phyloP scores from a whole-genome alignment of 345 rosid genomes.

The Garcia nutans region DNA sequence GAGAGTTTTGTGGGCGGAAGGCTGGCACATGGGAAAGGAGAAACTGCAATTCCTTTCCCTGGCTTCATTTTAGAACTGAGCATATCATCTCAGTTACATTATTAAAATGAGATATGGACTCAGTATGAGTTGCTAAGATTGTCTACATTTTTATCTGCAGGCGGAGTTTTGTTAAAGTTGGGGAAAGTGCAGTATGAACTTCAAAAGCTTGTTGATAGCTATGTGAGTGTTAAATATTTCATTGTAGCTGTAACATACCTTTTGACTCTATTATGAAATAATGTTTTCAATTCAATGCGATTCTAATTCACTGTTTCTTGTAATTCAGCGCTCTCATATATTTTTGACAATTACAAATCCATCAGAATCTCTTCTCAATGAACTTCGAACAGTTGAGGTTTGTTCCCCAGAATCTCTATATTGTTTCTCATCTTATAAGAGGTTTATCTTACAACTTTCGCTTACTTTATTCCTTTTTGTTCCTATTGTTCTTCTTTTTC shows the following conservation, averaged over 20 bases:
- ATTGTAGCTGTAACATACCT: constrained; percentile 6
- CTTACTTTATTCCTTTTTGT: not conserved
- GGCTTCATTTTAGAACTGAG: constrained; percentile 4
- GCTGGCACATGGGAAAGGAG: too few relatives aligned
- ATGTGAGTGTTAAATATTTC: constrained; percentile 58
- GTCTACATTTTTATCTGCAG: constrained; percentile 43
- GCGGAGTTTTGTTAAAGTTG: constrained; percentile 63
- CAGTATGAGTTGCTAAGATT: not conserved
- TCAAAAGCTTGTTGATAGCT: constrained; percentile 77
- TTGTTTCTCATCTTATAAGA: constrained; percentile 7
- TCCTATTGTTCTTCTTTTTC: not conserved
- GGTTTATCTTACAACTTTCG: not conserved
- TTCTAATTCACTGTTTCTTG: constrained; percentile 17
- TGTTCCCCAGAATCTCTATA: constrained; percentile 29
- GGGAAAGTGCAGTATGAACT: constrained; percentile 86
- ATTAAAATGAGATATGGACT: not conserved
- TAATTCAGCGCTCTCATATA: constrained; percentile 78
- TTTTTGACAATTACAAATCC: constrained; percentile 78
- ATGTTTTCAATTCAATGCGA: not conserved
- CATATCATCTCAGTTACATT: not conserved
- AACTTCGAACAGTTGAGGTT: constrained; percentile 96
- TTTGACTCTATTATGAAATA: not conserved
- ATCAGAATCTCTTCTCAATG: constrained; percentile 88
- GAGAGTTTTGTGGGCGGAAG: too few relatives aligned
- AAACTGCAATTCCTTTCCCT: not conserved